phyloP scores from a whole-genome alignment of 164 flowering plant genomes.

The Kalanchoe fedtschenkoi region DNA sequence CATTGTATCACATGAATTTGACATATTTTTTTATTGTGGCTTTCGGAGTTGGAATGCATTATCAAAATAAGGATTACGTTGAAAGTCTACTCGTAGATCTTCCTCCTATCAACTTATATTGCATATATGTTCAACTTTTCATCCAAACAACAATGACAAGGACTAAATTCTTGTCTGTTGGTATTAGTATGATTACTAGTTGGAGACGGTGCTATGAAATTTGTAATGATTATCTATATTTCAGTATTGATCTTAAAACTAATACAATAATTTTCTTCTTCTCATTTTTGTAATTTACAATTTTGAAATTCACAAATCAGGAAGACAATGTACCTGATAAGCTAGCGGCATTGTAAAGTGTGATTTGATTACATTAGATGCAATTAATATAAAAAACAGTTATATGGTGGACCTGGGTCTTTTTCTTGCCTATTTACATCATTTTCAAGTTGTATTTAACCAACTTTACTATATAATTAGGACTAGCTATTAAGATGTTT shows the following conservation, averaged over 20 bases:
- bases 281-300: too few species aligned
- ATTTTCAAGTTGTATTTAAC: not conserved
- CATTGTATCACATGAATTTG: not conserved
- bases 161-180: conserved; percentile 13
- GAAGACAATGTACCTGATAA: not conserved
- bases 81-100: conserved; percentile 39
- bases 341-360: not conserved
- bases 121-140: conserved; percentile 82
- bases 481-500: too few species aligned
- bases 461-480: too few species aligned
- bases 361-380: not conserved
- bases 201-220: not conserved
- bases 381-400: not conserved
- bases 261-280: too few species aligned
- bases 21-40: not conserved
- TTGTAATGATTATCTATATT: not conserved
- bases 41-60: conserved; percentile 18
- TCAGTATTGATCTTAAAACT: not conserved
- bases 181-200: not conserved
- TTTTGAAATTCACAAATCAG: not conserved
- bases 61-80: conserved; percentile 21
- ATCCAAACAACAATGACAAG: conserved; percentile 62
- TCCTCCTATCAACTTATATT: conserved; percentile 80
- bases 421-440: not conserved
- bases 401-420: not conserved